Base-by-base conservation (phyloP, 352 stramenopile species). In the Hyaloperonospora brassicae region DNA sequence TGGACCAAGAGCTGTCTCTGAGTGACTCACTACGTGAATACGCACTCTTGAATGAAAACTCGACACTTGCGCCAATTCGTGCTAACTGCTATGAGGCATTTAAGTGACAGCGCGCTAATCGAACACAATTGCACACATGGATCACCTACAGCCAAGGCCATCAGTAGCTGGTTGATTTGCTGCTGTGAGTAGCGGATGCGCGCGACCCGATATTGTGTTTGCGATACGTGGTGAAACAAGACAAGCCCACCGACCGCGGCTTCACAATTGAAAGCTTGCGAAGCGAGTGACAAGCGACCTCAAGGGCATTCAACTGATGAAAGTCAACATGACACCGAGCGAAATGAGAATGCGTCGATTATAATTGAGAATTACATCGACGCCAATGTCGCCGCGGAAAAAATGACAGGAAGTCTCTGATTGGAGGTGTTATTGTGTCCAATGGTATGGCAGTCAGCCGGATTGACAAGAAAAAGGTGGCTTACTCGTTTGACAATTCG, bases 161-260 rank as follows among this genome's bases (percentile, higher is more conserved):
- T 31, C 17, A 47, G 17, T 27, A 8, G 24, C 7, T 31, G 4
- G 23, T 31, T 31, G 14, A 22, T 5, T n/a, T 17, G 13, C 31
- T n/a, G 17, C 7, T 31, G 13, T 31, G 23, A 17, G 13, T 27
- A 5, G 23, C 66, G 3, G 59, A 5, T 70, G 54, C 38, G 64
- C 58, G 8, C 22, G 62, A 10, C 59, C 62, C 0, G 66, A 69
- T 42, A 67, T 72, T 11, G 11, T 47, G 0, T 70, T 58, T 38
- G 54, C 62, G 0, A 52, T 72, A 7, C 55, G 68, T 36, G 34
- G 52, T 0, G 57, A 55, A 13, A 59, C 60, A 0, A 34, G 52
- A 13, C 46, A 31, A 2, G 46, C 47, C 0, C 59, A 68, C 35
- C 17, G 27, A 2, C 60, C 60, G 1, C 47, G 36, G 1, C 22